Base-by-base conservation (phyloP, 768 basidiomycete species). In the Lentinus tigrinus region DNA sequence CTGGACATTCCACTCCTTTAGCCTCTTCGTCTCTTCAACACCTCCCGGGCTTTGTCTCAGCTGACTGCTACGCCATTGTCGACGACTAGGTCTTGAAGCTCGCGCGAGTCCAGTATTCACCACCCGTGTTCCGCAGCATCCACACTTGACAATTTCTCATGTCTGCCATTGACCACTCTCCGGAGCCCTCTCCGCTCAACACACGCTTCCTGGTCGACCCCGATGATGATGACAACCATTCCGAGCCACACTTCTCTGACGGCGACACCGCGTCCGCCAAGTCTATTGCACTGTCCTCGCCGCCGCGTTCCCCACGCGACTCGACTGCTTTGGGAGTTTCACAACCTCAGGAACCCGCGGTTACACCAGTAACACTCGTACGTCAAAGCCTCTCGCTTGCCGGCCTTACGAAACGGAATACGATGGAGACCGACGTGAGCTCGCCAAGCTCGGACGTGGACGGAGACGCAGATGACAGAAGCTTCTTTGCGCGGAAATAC, bases 231-330 rank as follows among this genome's bases (percentile, higher is more conserved):
- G 67, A 64, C 47, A 42, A 56, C 16, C 53, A 58, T 10, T 60
- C 58, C 38, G 65, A 65, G 40, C 54, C 61, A 3, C 58, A 54
- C 46, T 68, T 61, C 42, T 66, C 63, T 13, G 88, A 88, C 62
- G 84, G 79, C 56, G 91, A 92, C 67, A 91, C 88, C 4, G 89
- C 91, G 16, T 91, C 89, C 9, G 87, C 89, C 65, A 83, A 80
- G 39, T 92, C 91, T 1, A 88, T 92, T 50, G 81, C 89, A 23
- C 83, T 92, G 40, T 85, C 84, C 28, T 89, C 89, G 3, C 81
- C 87, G 2, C 70, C 83, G 14, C 69, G 58, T 47, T 90, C 89
- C 7, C 80, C 80, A 5, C 75, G 80, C 19, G 47, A 60, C 19
- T 60, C 65, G 36, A 34, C 49, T 31, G 58, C 23, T 52, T 72